phyloP scores from a whole-genome alignment of 805 yeast species.

The Cyberlindnera saturnus region DNA sequence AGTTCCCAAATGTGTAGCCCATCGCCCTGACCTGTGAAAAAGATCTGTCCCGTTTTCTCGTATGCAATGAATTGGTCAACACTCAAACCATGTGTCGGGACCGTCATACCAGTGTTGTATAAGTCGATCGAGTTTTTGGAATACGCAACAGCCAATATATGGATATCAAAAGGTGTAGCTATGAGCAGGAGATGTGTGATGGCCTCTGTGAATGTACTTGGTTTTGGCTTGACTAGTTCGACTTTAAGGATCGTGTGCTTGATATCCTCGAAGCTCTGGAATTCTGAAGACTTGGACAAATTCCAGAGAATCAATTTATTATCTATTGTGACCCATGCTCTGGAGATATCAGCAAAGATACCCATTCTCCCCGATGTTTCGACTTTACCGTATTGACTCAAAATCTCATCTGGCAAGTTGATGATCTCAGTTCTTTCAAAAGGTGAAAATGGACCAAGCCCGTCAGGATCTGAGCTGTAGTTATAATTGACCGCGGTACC shows the following conservation, averaged over 20 bases:
- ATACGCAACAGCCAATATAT: conserved; percentile 67
- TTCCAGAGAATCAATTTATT: conserved; percentile 84
- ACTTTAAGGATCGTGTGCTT: conserved; percentile 73
- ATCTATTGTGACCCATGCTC: conserved; percentile 84
- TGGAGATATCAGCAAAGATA: conserved; percentile 66
- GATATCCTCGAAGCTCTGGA: conserved; percentile 76
- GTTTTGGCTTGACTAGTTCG: conserved; percentile 73
- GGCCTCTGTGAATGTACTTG: conserved; percentile 70
- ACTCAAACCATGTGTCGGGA: conserved; percentile 72
- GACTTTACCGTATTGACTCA: conserved; percentile 63
- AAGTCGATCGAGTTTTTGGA: conserved; percentile 51
- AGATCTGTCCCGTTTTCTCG: conserved; percentile 67
- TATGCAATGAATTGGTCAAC: conserved; percentile 57
- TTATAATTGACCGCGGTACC: conserved; percentile 63
- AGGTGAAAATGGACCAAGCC: conserved; percentile 53
- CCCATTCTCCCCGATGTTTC: conserved; percentile 76
- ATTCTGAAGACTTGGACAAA: conserved; percentile 55
- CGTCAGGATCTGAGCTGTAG: conserved; percentile 45
- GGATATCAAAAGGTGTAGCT: conserved; percentile 75
- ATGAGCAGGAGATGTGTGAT: conserved; percentile 70
- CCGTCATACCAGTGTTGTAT: conserved; percentile 77
- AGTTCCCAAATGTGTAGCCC: conserved; percentile 83
- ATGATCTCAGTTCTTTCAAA: conserved; percentile 66
- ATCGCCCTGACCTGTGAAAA: conserved; percentile 76
- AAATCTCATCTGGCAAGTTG: conserved; percentile 74